Evolutionary conservation across 108 stramenopile species (phyloP).

Genomic region (Stephanodiscus minutulus): DNA sequence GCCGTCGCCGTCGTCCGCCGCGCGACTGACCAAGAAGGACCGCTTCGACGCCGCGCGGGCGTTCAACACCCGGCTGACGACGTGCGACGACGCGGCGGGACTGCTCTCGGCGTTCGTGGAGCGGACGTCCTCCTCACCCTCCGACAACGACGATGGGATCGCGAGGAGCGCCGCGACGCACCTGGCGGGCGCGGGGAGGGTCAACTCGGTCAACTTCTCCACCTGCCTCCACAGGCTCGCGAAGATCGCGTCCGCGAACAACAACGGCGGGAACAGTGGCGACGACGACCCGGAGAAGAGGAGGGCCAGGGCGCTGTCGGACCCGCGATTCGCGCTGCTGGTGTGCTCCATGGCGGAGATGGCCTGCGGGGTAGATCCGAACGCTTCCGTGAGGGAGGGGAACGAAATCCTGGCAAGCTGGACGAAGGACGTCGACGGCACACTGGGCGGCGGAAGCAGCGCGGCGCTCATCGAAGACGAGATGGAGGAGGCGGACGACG

Average conservation of each 20-base stretch:
- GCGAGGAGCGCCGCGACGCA: constrained; percentile 31
- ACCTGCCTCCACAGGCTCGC: constrained; percentile 78
- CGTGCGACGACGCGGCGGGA: constrained; percentile 29
- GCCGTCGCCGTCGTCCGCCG: not conserved
- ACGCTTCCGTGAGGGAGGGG: constrained; percentile 22
- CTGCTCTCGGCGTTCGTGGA: constrained; percentile 38
- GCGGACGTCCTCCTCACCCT: constrained; percentile 20
- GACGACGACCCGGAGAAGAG: constrained; percentile 43
- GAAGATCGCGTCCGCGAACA: constrained; percentile 37
- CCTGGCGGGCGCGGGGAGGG: constrained; percentile 52
- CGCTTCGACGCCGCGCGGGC: constrained; percentile 7
- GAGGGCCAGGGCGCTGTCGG: constrained; percentile 49
- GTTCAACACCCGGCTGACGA: constrained; percentile 38
- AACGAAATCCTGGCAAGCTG: constrained; percentile 29
- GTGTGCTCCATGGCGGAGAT: constrained; percentile 73
- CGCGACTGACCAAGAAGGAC: not conserved
- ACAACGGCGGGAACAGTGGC: too few relatives aligned
- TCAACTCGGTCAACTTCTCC: constrained; percentile 82
- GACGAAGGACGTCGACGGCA: constrained; percentile 1
- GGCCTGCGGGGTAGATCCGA: constrained; percentile 28
- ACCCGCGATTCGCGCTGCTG: constrained; percentile 81
- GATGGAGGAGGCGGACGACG: constrained; percentile 32
- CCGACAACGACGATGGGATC: not conserved
- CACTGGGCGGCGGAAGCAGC: not conserved
- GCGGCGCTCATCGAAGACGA: constrained; percentile 1